Base-by-base conservation (phyloP, 768 basidiomycete species). In the Lyophyllum atratum region DNA sequence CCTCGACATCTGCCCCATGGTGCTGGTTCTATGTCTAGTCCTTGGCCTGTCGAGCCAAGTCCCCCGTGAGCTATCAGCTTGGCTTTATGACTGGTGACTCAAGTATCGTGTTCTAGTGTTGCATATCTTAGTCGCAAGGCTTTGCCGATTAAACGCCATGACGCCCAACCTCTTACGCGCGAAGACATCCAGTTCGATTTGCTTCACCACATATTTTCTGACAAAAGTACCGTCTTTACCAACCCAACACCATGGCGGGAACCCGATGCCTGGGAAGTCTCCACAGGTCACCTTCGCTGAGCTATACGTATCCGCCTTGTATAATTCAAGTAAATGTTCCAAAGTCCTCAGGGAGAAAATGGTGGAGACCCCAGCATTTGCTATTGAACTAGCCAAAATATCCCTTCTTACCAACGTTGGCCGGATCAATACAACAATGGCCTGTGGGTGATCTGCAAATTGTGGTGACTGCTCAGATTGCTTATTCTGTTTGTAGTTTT, bases 341-440 rank as follows among this genome's bases (percentile, higher is more conserved):
- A 92, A 92, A 73, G 88, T 90, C 40, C 81, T 94, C 70, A 89
- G 90, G 71, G 89, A 91, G 68, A 93, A 93, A 72, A 91, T 95
- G 86, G 72, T 85, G 49, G 90, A 93, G 54, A 88, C 84, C 0
- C 89, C 90, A 14, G 84, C 84, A 7, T 93, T 92, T 69, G 87
- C 85, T 5, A 74, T 86, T 61, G 91, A 92, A 70, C 83, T 93
- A 51, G 89, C 87, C 50, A 93, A 93, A 74, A 84, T 95, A 34
- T 87, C 89, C 25, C 78, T 95, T 31, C 77, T 95, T 52, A 92
- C 92, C 50, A 96, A 96, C 67, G 89, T 94, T 46, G 93, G 93
- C 24, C 80, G 92, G 60, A 91, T 95, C 73, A 95, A 95, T 68
- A 95, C 94, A 37, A 95, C 93, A 29, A 87, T 94, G 85, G 92